Evolutionary conservation across 306 rosid species (phyloP).

Genomic region (Alnus rubra): DNA sequence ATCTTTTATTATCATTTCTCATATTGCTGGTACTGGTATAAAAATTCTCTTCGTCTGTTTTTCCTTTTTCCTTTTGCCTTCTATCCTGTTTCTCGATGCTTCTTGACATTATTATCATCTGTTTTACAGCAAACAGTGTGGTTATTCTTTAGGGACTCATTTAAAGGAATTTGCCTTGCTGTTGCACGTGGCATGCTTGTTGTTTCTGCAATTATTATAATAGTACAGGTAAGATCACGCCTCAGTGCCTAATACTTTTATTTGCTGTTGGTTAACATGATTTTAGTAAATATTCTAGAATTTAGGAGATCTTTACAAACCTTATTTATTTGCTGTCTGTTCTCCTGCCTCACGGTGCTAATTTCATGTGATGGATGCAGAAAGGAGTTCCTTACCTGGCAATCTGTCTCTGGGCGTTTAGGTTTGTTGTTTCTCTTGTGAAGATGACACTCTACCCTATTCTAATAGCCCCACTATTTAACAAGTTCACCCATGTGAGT

Average conservation of each 20-base stretch:
- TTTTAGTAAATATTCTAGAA: slow-evolving; percentile 5
- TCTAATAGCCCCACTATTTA: slow-evolving; percentile 94
- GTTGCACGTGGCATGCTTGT: slow-evolving; percentile 80
- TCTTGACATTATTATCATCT: slow-evolving; percentile 32
- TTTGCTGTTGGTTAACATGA: slow-evolving; percentile 17
- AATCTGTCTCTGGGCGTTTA: slow-evolving; percentile 94
- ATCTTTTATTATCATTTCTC: slow-evolving; percentile 21
- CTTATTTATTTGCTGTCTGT: slow-evolving; percentile 19
- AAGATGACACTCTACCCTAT: slow-evolving; percentile 96
- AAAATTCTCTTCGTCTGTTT: not conserved
- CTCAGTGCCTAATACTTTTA: not conserved
- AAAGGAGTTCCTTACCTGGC: slow-evolving; percentile 99
- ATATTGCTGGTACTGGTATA: slow-evolving; percentile 12
- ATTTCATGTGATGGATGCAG: slow-evolving; percentile 53
- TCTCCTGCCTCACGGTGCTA: slow-evolving; percentile 12
- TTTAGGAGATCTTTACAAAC: slow-evolving; percentile 13
- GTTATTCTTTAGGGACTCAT: slow-evolving; percentile 85
- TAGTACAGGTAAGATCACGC: slow-evolving; percentile 68
- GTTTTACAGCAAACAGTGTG: slow-evolving; percentile 85
- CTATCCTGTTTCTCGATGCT: slow-evolving; percentile 13
- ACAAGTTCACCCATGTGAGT: slow-evolving; percentile 93
- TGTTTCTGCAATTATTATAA: slow-evolving; percentile 83
- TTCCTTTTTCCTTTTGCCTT: not conserved
- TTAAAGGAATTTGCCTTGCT: slow-evolving; percentile 74
- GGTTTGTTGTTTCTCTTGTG: slow-evolving; percentile 82